Percentiles rank a stretch among this genome's conserved stretches.
These are phyloP conservation scores for Aspergillus caelatus DNA, from an alignment of 2,329 filamentous ascomycete species.

Conservation along the genomic window DNA sequence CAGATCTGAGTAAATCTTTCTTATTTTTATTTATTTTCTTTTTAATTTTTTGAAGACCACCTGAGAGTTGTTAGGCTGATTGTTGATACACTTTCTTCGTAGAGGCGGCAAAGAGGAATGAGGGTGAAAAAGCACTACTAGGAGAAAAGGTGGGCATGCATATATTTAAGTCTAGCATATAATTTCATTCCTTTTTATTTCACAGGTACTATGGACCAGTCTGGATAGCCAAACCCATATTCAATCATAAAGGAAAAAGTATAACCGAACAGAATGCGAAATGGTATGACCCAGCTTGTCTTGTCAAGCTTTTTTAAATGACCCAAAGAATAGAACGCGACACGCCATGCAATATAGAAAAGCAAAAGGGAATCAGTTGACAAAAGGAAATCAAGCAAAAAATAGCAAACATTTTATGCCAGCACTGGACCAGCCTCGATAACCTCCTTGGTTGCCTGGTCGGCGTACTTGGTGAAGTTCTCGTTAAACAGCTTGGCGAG, in stretches of 20 bases:
- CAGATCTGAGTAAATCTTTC: too few relatives aligned
- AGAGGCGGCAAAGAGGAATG: too few relatives aligned
- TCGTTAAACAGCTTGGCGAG: slow-evolving; percentile 87
- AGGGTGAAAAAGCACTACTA: too few relatives aligned
- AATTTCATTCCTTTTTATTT: neutral
- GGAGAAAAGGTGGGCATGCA: neutral
- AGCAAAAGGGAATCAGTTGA: slow-evolving; percentile 22
- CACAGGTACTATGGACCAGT: neutral
- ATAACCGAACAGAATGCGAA: neutral
- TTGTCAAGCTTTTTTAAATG: slow-evolving; percentile 14
- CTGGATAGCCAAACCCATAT: slow-evolving; percentile 3
- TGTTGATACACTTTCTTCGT: too few relatives aligned
- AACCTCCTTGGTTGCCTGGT: slow-evolving; percentile 78
- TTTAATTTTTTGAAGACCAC: too few relatives aligned
- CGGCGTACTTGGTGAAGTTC: slow-evolving; percentile 96
- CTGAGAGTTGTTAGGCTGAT: too few relatives aligned
- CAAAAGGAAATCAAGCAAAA: slow-evolving; percentile 13
- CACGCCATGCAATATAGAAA: slow-evolving; percentile 38
- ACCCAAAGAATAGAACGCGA: slow-evolving; percentile 23
- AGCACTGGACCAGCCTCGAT: slow-evolving; percentile 56
- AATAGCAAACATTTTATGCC: slow-evolving; percentile 17
- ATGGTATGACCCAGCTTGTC: slow-evolving; percentile 14
- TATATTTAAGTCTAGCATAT: neutral
- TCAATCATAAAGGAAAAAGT: neutral
- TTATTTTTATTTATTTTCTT: too few relatives aligned